phyloP scores from a whole-genome alignment of 306 rosid genomes.

The Rosa persica region DNA sequence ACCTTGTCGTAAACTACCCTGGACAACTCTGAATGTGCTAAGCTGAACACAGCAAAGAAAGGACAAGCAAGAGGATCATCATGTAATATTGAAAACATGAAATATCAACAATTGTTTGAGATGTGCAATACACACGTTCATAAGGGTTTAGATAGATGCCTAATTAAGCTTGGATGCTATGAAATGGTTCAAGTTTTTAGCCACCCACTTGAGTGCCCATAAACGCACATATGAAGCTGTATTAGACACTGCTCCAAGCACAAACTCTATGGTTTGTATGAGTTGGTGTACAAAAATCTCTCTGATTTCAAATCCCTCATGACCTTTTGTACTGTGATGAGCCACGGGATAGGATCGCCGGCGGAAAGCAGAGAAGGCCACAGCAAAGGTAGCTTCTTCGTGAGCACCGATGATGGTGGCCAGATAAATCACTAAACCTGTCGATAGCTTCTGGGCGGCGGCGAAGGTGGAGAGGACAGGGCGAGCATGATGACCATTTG shows the following conservation, averaged over 20 bases:
- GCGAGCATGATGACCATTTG: too few species aligned
- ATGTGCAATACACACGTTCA: not conserved
- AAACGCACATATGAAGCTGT: constrained; percentile 85
- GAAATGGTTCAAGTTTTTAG: not conserved
- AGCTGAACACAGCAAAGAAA: constrained; percentile 39
- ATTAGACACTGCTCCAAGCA: constrained; percentile 83
- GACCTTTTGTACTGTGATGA: constrained; percentile 27
- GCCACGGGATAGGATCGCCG: too few species aligned
- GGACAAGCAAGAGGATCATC: constrained; percentile 18
- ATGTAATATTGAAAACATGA: not conserved
- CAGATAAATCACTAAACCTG: too few species aligned
- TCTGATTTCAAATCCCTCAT: constrained; percentile 65
- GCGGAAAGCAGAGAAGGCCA: too few species aligned
- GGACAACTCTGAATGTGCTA: constrained; percentile 82
- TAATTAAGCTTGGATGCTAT: not conserved
- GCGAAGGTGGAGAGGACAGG: too few species aligned
- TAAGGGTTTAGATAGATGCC: constrained; percentile 7
- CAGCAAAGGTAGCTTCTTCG: too few species aligned
- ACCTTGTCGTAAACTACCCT: constrained; percentile 80
- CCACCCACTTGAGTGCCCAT: constrained; percentile 80
- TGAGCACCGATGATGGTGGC: too few species aligned
- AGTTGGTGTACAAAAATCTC: constrained; percentile 86
- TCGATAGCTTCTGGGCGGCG: too few species aligned
- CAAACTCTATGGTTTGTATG: constrained; percentile 86
- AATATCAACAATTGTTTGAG: not conserved